Conservation (phyloP, 768 basidiomycete species). For the Termitomyces sp. region DNA sequence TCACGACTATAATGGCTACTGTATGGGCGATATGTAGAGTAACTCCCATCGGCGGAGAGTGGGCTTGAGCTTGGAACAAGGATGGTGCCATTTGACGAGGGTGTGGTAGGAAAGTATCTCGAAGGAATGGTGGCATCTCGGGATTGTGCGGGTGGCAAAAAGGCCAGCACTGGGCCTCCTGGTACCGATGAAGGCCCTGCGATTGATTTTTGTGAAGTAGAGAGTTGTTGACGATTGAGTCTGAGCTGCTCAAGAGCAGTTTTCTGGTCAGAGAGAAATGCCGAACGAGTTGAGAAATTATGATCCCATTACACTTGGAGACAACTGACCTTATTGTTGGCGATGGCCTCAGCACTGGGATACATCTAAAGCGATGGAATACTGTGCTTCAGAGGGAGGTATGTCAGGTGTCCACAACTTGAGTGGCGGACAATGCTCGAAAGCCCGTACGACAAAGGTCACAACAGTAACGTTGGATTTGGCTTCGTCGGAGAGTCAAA, state of each 20-base stretch:
- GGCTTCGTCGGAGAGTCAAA: conserved; percentile 53
- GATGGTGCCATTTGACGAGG: conserved; percentile 50
- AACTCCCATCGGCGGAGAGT: conserved; percentile 33
- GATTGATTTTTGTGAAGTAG: conserved; percentile 23
- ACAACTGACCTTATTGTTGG: conserved; percentile 49
- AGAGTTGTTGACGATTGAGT: conserved; percentile 34
- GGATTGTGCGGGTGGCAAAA: conserved; percentile 56
- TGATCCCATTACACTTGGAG: background rate
- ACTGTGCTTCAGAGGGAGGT: conserved; percentile 5
- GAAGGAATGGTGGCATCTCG: conserved; percentile 71
- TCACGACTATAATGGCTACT: conserved; percentile 36
- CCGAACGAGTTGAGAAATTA: conserved; percentile 15
- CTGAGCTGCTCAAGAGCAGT: conserved; percentile 47
- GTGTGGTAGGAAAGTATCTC: conserved; percentile 50
- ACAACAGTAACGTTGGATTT: conserved; percentile 15
- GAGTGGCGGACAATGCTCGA: conserved; percentile 9
- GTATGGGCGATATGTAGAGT: conserved; percentile 37
- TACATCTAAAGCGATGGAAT: conserved; percentile 39
- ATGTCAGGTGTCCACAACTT: conserved; percentile 11
- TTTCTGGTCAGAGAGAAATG: conserved; percentile 24
- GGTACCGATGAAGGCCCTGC: conserved; percentile 24
- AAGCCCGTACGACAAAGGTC: conserved; percentile 15
- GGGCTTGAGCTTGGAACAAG: conserved; percentile 82
- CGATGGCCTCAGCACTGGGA: conserved; percentile 39
- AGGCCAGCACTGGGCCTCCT: conserved; percentile 20